Percentiles rank a stretch among this genome's conserved stretches.
phyloP scores from a whole-genome alignment of 2,329 filamentous ascomycete genomes.

The Cladophialophora exuberans region DNA sequence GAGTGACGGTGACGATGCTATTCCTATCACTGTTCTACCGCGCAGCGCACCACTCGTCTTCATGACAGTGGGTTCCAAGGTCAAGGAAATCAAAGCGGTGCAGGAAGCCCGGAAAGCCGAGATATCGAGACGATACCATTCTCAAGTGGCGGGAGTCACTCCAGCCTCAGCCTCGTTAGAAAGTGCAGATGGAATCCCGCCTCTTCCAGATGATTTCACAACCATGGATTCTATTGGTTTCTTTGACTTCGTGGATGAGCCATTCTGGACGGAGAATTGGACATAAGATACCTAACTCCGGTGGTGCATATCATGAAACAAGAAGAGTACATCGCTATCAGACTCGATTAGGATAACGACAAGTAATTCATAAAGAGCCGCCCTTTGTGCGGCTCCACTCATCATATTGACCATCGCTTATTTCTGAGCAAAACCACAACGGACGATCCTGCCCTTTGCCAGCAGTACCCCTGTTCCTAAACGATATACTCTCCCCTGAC shows the following conservation, averaged over 20 bases:
- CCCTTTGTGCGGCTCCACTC: too few species aligned
- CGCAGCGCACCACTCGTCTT: conserved; percentile 9
- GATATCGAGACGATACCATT: neutral
- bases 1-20: neutral
- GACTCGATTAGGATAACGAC: too few species aligned
- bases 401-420: too few species aligned
- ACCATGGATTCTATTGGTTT: neutral
- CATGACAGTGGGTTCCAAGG: conserved; percentile 2
- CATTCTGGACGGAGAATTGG: neutral
- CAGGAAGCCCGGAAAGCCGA: conserved; percentile 13
- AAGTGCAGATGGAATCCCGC: neutral
- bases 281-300: neutral
- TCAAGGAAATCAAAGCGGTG: conserved; percentile 12
- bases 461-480: neutral
- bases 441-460: neutral
- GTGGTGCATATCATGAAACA: too few species aligned
- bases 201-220: neutral
- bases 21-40: neutral
- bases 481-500: neutral
- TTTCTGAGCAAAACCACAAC: too few species aligned
- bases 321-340: too few species aligned
- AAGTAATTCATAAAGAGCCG: too few species aligned
- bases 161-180: neutral
- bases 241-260: neutral
- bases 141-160: neutral